phyloP scores from a whole-genome alignment of 495 filamentous ascomycete species.

The Xylaria longipes region DNA sequence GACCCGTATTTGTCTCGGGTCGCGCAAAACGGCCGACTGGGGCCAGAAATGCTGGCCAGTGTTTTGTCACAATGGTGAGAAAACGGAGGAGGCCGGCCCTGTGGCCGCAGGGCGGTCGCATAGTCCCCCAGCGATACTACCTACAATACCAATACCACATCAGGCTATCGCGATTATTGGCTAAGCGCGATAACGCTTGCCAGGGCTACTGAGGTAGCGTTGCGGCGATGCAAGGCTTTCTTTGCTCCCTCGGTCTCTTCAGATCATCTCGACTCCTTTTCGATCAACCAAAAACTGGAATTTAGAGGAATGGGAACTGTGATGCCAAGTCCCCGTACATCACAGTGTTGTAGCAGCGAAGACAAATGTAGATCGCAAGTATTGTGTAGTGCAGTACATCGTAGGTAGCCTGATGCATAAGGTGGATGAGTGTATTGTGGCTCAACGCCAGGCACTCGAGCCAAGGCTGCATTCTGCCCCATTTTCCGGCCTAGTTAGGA shows the following conservation, averaged over 20 bases:
- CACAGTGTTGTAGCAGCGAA: neutral
- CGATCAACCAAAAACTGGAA: constrained; percentile 1
- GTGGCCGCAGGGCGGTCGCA: constrained; percentile 22
- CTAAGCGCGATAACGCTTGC: constrained; percentile 25
- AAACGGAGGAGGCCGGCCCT: constrained; percentile 12
- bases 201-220: constrained; percentile 1
- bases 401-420: neutral
- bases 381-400: neutral
- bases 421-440: neutral
- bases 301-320: neutral
- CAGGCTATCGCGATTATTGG: constrained; percentile 25
- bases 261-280: neutral
- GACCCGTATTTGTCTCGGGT: constrained; percentile 13
- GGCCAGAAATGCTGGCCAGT: neutral
- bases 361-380: neutral
- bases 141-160: constrained; percentile 12
- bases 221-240: constrained; percentile 33
- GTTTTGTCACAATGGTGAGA: neutral
- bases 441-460: constrained; percentile 13
- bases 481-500: neutral
- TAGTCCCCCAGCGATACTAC: constrained; percentile 6
- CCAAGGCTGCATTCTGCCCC: constrained; percentile 18
- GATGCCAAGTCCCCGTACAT: neutral
- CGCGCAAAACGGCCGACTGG: constrained; percentile 17
- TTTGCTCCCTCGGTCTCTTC: neutral